Percentiles rank a stretch among this genome's conserved stretches.
phyloP scores from a whole-genome alignment of 345 rosid genomes.

The Salix arbutifolia region DNA sequence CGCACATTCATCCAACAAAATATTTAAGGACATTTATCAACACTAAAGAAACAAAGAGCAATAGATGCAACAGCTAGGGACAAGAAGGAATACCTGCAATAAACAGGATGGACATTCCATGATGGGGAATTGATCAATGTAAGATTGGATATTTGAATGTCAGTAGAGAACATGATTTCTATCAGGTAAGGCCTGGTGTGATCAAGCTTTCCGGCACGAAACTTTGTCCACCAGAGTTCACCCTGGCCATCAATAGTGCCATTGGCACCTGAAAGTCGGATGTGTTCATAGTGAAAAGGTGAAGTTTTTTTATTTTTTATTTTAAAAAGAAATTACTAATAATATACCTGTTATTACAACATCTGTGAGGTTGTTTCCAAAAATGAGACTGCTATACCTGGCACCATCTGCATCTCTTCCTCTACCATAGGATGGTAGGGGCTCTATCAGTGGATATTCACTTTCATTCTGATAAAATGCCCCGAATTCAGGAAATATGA shows the following conservation, averaged over 20 bases:
- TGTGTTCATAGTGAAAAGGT: not conserved
- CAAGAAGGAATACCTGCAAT: slow-evolving; percentile 28
- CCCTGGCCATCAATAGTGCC: slow-evolving; percentile 53
- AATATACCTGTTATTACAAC: slow-evolving; percentile 37
- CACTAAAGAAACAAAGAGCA: not conserved
- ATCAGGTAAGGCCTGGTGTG: slow-evolving; percentile 45
- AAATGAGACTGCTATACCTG: slow-evolving; percentile 42
- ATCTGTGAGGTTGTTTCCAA: slow-evolving; percentile 44
- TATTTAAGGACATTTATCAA: not conserved
- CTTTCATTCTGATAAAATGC: slow-evolving; percentile 26
- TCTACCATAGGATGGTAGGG: slow-evolving; percentile 48
- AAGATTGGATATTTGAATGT: slow-evolving; percentile 39
- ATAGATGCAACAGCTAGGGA: too few relatives aligned
- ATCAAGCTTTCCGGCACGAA: slow-evolving; percentile 24
- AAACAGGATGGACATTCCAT: slow-evolving; percentile 49
- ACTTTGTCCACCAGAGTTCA: slow-evolving; percentile 39
- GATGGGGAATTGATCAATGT: slow-evolving; percentile 42
- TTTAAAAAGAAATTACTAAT: not conserved
- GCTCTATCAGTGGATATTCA: slow-evolving; percentile 35
- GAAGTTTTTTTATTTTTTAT: not conserved
- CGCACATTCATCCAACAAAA: not conserved
- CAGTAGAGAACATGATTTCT: slow-evolving; percentile 35
- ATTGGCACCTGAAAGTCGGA: slow-evolving; percentile 28
- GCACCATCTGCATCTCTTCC: slow-evolving; percentile 47
- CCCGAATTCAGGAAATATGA: not conserved